phyloP scores from a whole-genome alignment of 176 grass and related monocot genomes.

The Ensete glaucum region DNA sequence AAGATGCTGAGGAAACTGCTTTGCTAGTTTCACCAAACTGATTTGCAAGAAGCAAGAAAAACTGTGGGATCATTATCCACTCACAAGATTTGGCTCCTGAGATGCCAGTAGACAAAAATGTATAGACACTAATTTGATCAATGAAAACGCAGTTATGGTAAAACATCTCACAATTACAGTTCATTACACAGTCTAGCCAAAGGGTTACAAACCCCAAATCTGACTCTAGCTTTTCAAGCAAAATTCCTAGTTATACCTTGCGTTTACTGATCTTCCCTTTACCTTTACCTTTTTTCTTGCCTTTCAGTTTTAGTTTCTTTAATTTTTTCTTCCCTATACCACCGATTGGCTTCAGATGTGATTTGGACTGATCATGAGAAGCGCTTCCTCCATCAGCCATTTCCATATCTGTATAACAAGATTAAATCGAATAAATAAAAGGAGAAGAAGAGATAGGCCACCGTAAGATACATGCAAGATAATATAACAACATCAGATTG shows the following conservation, averaged over 20 bases:
- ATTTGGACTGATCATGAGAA: constrained; percentile 2
- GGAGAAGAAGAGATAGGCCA: not conserved
- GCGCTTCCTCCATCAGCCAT: constrained; percentile 45
- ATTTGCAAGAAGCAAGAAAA: too few relatives aligned
- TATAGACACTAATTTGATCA: not conserved
- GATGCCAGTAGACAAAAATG: too few relatives aligned
- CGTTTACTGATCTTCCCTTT: constrained; percentile 46
- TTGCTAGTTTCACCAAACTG: too few relatives aligned
- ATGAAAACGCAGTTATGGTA: not conserved
- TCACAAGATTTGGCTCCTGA: too few relatives aligned
- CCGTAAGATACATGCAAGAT: not conserved
- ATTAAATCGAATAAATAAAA: not conserved
- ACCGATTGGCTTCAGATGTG: constrained; percentile 52
- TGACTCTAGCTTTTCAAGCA: not conserved
- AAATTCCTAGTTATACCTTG: not conserved
- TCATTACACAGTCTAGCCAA: not conserved
- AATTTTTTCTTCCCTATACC: constrained; percentile 77
- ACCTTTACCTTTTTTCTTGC: constrained; percentile 53
- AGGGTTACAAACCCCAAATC: not conserved
- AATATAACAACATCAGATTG: too few relatives aligned
- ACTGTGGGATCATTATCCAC: too few relatives aligned
- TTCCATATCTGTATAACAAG: constrained; percentile 34
- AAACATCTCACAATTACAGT: not conserved
- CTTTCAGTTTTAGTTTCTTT: constrained; percentile 58
- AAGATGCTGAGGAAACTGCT: too few relatives aligned